Conservation (phyloP, 106 monocot species). For the Chionographis japonica region DNA sequence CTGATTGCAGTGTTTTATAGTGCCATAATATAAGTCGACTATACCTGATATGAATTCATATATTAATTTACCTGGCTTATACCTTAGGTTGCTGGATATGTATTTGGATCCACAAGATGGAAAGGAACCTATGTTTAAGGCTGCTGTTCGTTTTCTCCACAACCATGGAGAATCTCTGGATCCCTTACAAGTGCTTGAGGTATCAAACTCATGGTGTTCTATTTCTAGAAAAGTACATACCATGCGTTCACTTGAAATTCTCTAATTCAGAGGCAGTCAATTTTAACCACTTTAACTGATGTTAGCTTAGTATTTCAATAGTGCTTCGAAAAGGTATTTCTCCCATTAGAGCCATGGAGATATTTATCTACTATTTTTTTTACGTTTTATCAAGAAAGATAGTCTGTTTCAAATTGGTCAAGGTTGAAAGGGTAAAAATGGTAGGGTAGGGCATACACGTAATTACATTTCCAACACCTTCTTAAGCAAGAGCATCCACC, state of each 20-base stretch:
- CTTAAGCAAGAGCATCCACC: no score
- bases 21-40: background rate
- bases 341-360: no score
- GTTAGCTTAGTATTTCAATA: no score
- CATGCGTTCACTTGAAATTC: background rate
- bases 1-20: background rate
- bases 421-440: no score
- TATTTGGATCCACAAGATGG: conserved; percentile 94
- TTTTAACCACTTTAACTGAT: no score
- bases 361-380: no score
- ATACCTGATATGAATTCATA: background rate
- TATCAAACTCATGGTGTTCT: conserved; percentile 18
- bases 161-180: conserved; percentile 90
- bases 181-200: conserved; percentile 94
- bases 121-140: conserved; percentile 86
- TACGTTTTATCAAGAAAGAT: no score
- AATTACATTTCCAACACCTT: no score
- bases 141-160: conserved; percentile 92
- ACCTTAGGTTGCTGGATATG: conserved; percentile 73
- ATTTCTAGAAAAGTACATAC: background rate
- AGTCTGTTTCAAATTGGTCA: no score
- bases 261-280: background rate
- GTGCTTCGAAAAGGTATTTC: no score
- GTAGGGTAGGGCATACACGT: no score
- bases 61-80: background rate